Evolutionary conservation across 2,329 filamentous ascomycete species (phyloP), one percentile per base, ranked within the genome.

Genomic region (Xylaria hypoxylon): DNA sequence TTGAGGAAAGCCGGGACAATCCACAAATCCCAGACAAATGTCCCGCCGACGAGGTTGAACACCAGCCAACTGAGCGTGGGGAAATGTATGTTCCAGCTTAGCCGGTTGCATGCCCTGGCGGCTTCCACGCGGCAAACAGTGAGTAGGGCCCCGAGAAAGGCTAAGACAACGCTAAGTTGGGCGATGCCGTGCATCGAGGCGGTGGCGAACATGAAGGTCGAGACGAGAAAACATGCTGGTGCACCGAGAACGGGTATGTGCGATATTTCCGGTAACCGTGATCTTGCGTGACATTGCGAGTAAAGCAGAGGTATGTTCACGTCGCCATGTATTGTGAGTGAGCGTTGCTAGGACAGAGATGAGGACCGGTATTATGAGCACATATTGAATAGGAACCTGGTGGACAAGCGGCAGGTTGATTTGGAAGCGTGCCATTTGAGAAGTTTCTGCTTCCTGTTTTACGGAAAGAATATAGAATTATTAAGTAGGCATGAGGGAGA

Each of bases 221-320:
- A 82, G 72, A 85, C 77, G 64, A 85, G 73, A 74, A 84, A 86
- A 76, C 85, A 87, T 31, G 78, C 65, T 17, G 83, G 81, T 1
- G 82, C 77, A 42, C 83, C 83, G 26, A 86, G 59, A 48, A 81
- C 65, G 5, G 83, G 83, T 2, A 84, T 72, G n/a, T 74, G 79
- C 51, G 80, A 81, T 24, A 87, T 73, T 19, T 58, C 77, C 11
- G 82, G 82, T 24, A 86, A 72, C 17, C 81, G 81, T 8, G 83
- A 75, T 65, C 76, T 81, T 1, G 85, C 78, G 73, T 85, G 81
- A 76, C 85, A 87, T 71, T 86, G 84, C 48, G 83, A 85, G 77
- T 82, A 86, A 65, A 87, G 82, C 68, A 85, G 77, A 19, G 82
- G 80, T 62, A 82, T 77, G 78, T 86, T 84, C 74, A 85, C 80